Evolutionary conservation across 768 basidiomycete genomes (phyloP), one percentile per base, ranked within the genome.

Genomic region (Chiua virens): DNA sequence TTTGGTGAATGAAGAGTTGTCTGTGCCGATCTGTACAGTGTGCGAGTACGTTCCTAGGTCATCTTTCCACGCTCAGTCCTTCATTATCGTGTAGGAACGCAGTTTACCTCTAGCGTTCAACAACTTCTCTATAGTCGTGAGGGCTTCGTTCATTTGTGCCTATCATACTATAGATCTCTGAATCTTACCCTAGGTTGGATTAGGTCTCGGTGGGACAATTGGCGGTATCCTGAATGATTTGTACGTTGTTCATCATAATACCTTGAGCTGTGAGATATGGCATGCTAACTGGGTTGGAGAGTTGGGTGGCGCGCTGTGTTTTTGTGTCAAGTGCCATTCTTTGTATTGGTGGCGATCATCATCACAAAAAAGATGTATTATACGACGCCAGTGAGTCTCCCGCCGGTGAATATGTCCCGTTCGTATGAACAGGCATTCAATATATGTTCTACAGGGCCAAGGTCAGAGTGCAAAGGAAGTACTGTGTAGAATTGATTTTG

Each of bases 51-150:
- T 44, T 23, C 32, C 28, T 9, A 2, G 28, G 11, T 30, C 3
- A 17, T 41, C n/a, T 21, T 7, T 1, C 21, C 8, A 10, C n/a
- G 20, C 28, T 22, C 14, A 17, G 14, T 43, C 49, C 28, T 43
- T 46, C 28, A 30, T 10, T 30, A 10, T 39, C 20, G 11, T 30
- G 2, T 37, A 42, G 47, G 50, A 35, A 15, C 47, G 52, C 8
- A 20, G 46, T n/a, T 49, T 58, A 25, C 50, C 50, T 18, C 57
- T 53, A 86, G 87, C 68, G 83, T 37, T 75, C 77, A 30, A 84
- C 36, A 50, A 38, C 39, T 13, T 59, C 43, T 35, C 30, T 39
- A 32, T 42, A n/a, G 38, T 46, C 1, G 56, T 59, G 36, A 58
- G 55, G 3, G 3, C 15, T 42, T 3, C 7, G 25, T 49, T 27